These are phyloP conservation scores for Begonia masoniana DNA, from an alignment of 306 rosid species.

Conservation along the genomic window DNA sequence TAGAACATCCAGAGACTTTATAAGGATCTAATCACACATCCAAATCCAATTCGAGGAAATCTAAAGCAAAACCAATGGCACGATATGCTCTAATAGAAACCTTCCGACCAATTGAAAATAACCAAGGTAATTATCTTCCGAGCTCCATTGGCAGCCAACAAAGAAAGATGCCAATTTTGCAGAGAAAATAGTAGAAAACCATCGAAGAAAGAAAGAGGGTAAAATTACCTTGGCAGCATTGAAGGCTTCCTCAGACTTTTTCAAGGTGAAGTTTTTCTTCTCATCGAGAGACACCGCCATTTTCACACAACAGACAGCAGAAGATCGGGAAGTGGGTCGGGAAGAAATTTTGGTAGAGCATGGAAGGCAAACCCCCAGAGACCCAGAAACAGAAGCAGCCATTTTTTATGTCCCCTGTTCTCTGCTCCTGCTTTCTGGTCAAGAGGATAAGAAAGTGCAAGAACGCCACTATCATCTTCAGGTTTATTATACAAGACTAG, in stretches of 20 bases:
- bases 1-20: too few species aligned
- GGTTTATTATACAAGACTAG: too few species aligned
- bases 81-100: too few species aligned
- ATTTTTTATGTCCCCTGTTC: constrained; percentile 10
- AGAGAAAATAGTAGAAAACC: background rate
- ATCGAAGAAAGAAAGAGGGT: background rate
- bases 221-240: constrained; percentile 63
- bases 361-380: constrained; percentile 26
- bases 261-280: constrained; percentile 54
- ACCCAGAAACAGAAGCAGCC: constrained; percentile 33
- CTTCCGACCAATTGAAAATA: too few species aligned
- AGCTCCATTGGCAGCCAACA: too few species aligned
- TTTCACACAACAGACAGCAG: constrained; percentile 20
- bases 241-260: constrained; percentile 81
- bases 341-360: constrained; percentile 21
- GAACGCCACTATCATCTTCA: too few species aligned
- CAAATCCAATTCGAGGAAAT: too few species aligned
- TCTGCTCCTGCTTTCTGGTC: background rate
- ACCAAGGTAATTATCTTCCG: too few species aligned
- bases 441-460: constrained; percentile 6
- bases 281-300: constrained; percentile 70
- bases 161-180: too few species aligned
- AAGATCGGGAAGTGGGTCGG: constrained; percentile 8
- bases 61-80: too few species aligned
- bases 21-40: too few species aligned